Conservation (phyloP, 1,139 yeast genomes). For the Diutina mesorugosa region DNA sequence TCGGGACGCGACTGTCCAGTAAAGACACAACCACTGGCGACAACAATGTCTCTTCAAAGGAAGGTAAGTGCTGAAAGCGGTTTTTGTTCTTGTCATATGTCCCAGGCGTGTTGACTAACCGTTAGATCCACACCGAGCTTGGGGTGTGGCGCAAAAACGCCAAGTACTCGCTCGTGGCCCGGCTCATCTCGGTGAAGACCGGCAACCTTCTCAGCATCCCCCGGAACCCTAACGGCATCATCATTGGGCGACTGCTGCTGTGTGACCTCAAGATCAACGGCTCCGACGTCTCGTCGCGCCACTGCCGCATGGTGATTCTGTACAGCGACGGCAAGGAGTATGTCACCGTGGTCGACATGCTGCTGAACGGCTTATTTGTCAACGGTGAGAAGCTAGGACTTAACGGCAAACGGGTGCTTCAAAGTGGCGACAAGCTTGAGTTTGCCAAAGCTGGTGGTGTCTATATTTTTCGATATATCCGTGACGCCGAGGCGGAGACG, state of each 20-base stretch:
- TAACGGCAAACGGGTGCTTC: slow-evolving; percentile 37
- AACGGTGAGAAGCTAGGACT: slow-evolving; percentile 30
- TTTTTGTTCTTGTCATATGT: too few species aligned
- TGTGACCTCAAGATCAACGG: slow-evolving; percentile 47
- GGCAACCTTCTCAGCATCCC: slow-evolving; percentile 21
- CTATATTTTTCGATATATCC: slow-evolving; percentile 40
- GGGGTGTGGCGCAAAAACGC: slow-evolving; percentile 1
- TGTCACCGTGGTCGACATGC: slow-evolving; percentile 40
- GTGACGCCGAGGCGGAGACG: slow-evolving; percentile 11
- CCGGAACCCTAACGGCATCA: slow-evolving; percentile 18
- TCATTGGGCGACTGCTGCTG: slow-evolving; percentile 49
- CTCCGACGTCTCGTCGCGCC: slow-evolving; percentile 54
- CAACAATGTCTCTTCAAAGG: background rate
- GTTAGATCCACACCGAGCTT: background rate
- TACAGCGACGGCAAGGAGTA: slow-evolving; percentile 24
- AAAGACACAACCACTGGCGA: too few species aligned
- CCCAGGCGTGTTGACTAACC: background rate
- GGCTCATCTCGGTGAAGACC: slow-evolving; percentile 20
- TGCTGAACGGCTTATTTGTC: slow-evolving; percentile 57
- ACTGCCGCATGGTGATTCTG: slow-evolving; percentile 38
- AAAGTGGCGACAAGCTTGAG: slow-evolving; percentile 51
- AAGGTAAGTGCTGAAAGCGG: background rate
- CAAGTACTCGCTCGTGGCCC: slow-evolving; percentile 8
- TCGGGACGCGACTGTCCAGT: background rate
- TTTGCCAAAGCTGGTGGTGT: slow-evolving; percentile 44